Percentiles rank a stretch among this genome's conserved stretches.
Conservation (phyloP, 495 filamentous ascomycete genomes). For the Hypomontagnella monticulosa region DNA sequence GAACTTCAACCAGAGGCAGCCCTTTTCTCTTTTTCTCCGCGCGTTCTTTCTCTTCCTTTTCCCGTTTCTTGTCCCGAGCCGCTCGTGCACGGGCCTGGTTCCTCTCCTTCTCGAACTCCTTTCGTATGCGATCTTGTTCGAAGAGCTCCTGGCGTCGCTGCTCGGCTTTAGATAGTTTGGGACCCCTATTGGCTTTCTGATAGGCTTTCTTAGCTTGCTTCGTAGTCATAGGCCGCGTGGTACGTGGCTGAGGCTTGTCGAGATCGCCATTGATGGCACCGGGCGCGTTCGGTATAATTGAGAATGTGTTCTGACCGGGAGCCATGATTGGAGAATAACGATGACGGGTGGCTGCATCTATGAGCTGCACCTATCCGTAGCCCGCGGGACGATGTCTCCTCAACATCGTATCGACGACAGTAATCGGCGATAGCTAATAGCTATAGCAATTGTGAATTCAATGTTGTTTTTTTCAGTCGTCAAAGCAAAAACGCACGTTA, state of each 20-base stretch:
- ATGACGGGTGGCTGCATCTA: not conserved
- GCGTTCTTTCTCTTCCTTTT: slow-evolving; percentile 48
- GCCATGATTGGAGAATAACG: slow-evolving; percentile 29
- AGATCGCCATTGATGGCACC: slow-evolving; percentile 36
- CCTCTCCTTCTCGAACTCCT: slow-evolving; percentile 57
- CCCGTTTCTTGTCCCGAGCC: slow-evolving; percentile 55
- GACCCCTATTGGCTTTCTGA: slow-evolving; percentile 43
- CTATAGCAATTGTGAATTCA: not conserved
- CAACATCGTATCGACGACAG: slow-evolving; percentile 22
- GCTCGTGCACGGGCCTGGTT: slow-evolving; percentile 46
- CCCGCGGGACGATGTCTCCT: slow-evolving; percentile 8
- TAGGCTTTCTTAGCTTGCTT: slow-evolving; percentile 57
- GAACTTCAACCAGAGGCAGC: slow-evolving; percentile 51
- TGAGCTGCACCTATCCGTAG: slow-evolving; percentile 18
- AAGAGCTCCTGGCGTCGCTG: slow-evolving; percentile 51
- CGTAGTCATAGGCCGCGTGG: slow-evolving; percentile 55
- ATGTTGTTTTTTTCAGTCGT: not conserved
- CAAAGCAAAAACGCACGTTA: not conserved
- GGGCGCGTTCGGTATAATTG: slow-evolving; percentile 43
- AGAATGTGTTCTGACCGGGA: slow-evolving; percentile 47
- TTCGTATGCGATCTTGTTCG: slow-evolving; percentile 57
- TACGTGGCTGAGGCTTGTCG: slow-evolving; percentile 15
- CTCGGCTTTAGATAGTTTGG: slow-evolving; percentile 54
- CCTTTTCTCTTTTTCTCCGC: slow-evolving; percentile 54
- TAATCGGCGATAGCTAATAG: slow-evolving; percentile 1